phyloP scores from a whole-genome alignment of 2,329 filamentous ascomycete species.

The Ophiobolus disseminans region DNA sequence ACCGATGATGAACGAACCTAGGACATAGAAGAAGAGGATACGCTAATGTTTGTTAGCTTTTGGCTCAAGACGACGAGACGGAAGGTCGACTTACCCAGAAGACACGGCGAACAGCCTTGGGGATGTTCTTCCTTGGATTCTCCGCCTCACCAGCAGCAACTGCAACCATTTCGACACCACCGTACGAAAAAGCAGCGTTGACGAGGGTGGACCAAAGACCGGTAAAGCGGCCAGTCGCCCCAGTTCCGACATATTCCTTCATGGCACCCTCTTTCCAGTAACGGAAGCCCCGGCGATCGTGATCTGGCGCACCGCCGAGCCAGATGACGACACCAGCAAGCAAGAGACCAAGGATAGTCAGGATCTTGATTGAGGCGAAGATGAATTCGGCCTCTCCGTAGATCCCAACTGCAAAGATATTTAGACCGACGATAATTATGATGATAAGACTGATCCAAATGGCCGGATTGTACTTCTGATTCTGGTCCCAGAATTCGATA shows the following conservation, averaged over 20 bases:
- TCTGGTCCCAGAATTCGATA: conserved; percentile 43
- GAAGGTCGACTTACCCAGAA: conserved; percentile 50
- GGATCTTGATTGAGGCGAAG: conserved; percentile 60
- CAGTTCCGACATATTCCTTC: conserved; percentile 58
- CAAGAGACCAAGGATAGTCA: conserved; percentile 45
- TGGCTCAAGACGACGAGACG: background rate
- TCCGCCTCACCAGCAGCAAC: conserved; percentile 47
- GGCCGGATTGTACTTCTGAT: conserved; percentile 37
- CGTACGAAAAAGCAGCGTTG: conserved; percentile 57
- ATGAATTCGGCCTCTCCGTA: conserved; percentile 57
- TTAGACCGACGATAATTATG: conserved; percentile 41
- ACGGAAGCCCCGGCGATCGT: conserved; percentile 61
- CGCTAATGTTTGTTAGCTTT: conserved; percentile 33
- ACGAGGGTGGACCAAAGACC: conserved; percentile 64
- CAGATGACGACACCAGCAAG: conserved; percentile 41
- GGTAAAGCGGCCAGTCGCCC: conserved; percentile 67
- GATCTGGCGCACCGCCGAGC: conserved; percentile 46
- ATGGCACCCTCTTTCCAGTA: conserved; percentile 72
- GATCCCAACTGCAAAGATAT: conserved; percentile 46
- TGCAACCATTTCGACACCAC: conserved; percentile 48
- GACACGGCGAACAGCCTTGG: conserved; percentile 61
- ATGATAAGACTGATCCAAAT: conserved; percentile 48
- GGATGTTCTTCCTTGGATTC: conserved; percentile 54
- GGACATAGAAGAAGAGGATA: conserved; percentile 63
- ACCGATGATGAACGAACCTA: conserved; percentile 62